phyloP scores from a whole-genome alignment of 371 early-diverging fungal genomes.

The Syncephalastrum monosporum region DNA sequence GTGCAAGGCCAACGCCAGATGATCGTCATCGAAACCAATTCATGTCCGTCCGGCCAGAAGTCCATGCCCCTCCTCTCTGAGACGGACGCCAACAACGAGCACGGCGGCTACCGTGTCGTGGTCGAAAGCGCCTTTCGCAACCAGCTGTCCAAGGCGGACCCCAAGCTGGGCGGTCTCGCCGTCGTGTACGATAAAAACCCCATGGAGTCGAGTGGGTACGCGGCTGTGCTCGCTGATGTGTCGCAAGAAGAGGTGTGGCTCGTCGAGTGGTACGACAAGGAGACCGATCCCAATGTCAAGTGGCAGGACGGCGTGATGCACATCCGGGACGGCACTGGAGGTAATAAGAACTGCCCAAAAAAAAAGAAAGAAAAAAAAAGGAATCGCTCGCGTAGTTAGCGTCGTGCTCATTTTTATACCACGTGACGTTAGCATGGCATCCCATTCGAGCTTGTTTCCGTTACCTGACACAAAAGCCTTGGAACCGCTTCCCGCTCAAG shows the following conservation, averaged over 20 bases:
- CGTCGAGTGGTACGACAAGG: constrained; percentile 77
- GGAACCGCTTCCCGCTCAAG: constrained; percentile 87
- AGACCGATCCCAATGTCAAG: constrained; percentile 79
- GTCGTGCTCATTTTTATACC: not conserved
- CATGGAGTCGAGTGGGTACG: constrained; percentile 93
- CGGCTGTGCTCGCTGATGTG: constrained; percentile 84
- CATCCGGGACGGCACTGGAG: constrained; percentile 57
- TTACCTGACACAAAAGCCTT: constrained; percentile 92
- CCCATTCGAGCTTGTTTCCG: constrained; percentile 90
- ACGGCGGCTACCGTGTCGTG: constrained; percentile 78
- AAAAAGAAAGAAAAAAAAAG: constrained; percentile 25
- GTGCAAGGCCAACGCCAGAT: constrained; percentile 86
- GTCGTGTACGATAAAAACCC: constrained; percentile 89
- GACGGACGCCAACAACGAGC: constrained; percentile 69
- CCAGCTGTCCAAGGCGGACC: constrained; percentile 69
- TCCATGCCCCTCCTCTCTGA: constrained; percentile 92
- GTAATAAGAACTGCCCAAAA: no score
- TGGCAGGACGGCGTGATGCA: constrained; percentile 81
- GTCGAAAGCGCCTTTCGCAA: constrained; percentile 78
- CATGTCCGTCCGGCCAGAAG: constrained; percentile 94
- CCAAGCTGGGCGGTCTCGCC: constrained; percentile 77
- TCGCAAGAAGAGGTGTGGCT: constrained; percentile 85
- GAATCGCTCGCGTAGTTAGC: not conserved
- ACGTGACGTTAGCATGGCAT: constrained; percentile 65
- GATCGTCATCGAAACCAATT: constrained; percentile 96